Conservation (phyloP, 2,329 filamentous ascomycete species). For the Diaporthe ilicicola region DNA sequence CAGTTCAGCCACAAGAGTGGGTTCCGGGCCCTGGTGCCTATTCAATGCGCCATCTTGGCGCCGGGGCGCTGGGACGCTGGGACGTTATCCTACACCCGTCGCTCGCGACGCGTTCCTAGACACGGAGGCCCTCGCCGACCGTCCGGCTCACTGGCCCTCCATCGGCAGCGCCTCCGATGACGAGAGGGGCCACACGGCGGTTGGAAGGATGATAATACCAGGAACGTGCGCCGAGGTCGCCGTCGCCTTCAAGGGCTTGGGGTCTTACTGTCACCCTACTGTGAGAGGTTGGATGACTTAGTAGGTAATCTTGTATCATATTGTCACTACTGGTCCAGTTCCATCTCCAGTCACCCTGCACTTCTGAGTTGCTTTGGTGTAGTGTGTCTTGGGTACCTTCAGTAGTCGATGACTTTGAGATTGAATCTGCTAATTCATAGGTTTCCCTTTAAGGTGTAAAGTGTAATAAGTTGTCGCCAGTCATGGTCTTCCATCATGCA, state of each 20-base stretch:
- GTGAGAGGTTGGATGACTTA: not conserved
- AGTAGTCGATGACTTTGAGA: not conserved
- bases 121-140: not conserved
- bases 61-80: not conserved
- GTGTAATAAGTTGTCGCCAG: not conserved
- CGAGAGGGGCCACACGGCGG: not conserved
- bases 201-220: not conserved
- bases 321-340: not conserved
- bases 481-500: not conserved
- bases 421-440: not conserved
- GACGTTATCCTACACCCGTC: not conserved
- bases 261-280: not conserved
- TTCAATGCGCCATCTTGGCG: not conserved
- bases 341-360: not conserved
- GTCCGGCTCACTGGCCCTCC: not conserved
- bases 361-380: not conserved
- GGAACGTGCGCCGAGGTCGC: not conserved
- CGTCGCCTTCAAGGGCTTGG: not conserved
- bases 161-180: not conserved
- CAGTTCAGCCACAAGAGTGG: not conserved
- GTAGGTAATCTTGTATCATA: not conserved
- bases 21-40: not conserved
- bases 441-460: not conserved
- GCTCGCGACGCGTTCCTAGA: not conserved
- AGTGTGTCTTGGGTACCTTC: not conserved